Conservation (phyloP, 1,284 basidiomycete genomes). For the Nidula niveotomentosa region DNA sequence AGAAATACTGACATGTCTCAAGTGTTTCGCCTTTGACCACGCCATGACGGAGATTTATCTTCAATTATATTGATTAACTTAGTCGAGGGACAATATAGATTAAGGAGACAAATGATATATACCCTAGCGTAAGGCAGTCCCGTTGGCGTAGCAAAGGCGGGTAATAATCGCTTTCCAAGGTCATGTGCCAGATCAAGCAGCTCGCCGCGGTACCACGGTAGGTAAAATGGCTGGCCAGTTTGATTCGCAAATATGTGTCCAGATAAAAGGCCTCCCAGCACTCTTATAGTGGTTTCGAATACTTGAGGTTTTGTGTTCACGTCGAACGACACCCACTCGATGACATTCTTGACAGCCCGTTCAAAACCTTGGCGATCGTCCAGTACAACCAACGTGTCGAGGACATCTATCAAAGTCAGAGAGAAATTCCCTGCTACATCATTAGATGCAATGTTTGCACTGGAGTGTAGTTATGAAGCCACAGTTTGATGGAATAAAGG, state of each 20-base stretch:
- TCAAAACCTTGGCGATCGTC: constrained; percentile 76
- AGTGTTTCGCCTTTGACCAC: constrained; percentile 66
- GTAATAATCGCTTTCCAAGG: constrained; percentile 80
- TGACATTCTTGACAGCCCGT: constrained; percentile 70
- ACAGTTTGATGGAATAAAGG: constrained; percentile 2
- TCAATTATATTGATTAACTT: constrained; percentile 8
- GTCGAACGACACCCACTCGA: constrained; percentile 81
- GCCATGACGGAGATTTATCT: constrained; percentile 80
- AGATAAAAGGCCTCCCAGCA: constrained; percentile 86
- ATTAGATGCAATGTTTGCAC: constrained; percentile 71
- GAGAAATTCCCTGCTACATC: constrained; percentile 89
- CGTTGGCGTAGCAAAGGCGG: constrained; percentile 87
- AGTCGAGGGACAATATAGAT: constrained; percentile 6
- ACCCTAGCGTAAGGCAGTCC: constrained; percentile 90
- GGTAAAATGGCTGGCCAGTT: constrained; percentile 61
- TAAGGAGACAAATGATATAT: constrained; percentile 14
- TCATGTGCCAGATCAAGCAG: constrained; percentile 81
- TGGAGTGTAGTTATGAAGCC: constrained; percentile 24
- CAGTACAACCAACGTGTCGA: constrained; percentile 82
- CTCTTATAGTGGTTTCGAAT: constrained; percentile 89
- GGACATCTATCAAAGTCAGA: constrained; percentile 77
- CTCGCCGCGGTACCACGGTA: constrained; percentile 78
- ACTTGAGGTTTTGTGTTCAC: constrained; percentile 91
- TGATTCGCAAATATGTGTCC: constrained; percentile 81
- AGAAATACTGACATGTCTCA: constrained; percentile 66